Conservation (phyloP, 768 basidiomycete species). For the Pleurotus salmoneostramineus region DNA sequence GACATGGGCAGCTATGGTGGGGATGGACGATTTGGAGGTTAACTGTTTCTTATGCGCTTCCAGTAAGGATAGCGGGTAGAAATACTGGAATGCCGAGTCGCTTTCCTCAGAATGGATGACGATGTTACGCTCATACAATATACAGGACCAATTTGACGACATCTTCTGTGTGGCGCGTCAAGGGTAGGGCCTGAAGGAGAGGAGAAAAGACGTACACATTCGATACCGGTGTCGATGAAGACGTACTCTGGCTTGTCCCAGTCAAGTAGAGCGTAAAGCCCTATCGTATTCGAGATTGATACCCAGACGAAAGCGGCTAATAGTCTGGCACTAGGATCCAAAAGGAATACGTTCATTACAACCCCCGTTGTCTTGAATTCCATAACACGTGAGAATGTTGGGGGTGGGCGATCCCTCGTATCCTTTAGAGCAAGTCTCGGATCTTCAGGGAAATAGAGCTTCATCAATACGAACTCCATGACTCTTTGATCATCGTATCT, state of each 20-base stretch:
- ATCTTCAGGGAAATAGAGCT: conserved; percentile 54
- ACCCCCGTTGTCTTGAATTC: conserved; percentile 62
- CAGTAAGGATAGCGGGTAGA: conserved; percentile 53
- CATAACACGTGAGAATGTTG: conserved; percentile 56
- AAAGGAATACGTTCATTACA: conserved; percentile 75
- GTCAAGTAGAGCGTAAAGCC: conserved; percentile 60
- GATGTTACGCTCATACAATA: conserved; percentile 58
- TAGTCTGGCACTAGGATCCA: conserved; percentile 58
- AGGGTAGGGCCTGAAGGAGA: neutral
- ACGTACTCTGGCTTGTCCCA: conserved; percentile 66
- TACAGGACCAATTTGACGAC: conserved; percentile 78
- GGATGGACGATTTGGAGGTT: conserved; percentile 25
- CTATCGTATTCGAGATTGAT: conserved; percentile 47
- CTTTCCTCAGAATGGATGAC: conserved; percentile 74
- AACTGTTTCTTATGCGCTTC: conserved; percentile 26
- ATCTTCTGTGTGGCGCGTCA: conserved; percentile 34
- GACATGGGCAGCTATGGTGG: conserved; percentile 35
- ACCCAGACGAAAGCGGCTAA: conserved; percentile 73
- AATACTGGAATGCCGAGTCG: conserved; percentile 62
- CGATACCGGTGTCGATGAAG: conserved; percentile 70
- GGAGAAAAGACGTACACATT: conserved; percentile 47
- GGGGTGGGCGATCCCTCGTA: conserved; percentile 38
- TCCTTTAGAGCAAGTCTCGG: conserved; percentile 30
- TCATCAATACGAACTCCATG: conserved; percentile 73
- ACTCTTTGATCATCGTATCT: conserved; percentile 59